These are phyloP conservation scores for Phallus indusiatus DNA, from an alignment of 768 basidiomycete genomes.

Conservation along the genomic window DNA sequence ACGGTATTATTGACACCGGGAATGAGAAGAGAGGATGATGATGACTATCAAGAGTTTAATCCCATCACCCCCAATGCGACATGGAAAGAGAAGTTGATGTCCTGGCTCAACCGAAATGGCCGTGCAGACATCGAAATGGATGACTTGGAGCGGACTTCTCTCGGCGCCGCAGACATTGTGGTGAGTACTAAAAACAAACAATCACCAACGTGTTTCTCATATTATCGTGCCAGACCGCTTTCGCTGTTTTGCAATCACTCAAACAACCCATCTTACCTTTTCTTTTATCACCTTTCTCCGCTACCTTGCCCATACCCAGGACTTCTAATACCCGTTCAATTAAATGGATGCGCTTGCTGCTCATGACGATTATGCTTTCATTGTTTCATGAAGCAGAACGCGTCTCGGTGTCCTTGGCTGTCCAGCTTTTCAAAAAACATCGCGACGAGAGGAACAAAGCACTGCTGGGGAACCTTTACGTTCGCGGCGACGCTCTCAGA, in stretches of 20 bases:
- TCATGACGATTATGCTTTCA: constrained; percentile 8
- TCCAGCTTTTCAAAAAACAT: constrained; percentile 3
- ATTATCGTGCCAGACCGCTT: constrained; percentile 10
- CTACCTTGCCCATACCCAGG: constrained; percentile 14
- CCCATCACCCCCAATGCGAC: background rate
- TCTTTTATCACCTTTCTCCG: constrained; percentile 15
- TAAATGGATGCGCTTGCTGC: constrained; percentile 9
- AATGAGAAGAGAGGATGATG: background rate
- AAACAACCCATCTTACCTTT: constrained; percentile 17
- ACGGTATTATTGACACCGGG: constrained; percentile 9
- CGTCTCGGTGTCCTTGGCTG: constrained; percentile 4
- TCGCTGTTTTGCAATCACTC: constrained; percentile 11
- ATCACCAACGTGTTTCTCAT: background rate
- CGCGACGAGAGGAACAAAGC: constrained; percentile 1
- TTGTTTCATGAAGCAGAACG: constrained; percentile 13
- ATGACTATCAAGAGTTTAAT: background rate
- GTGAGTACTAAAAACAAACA: constrained; percentile 2
- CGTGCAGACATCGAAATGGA: constrained; percentile 8
- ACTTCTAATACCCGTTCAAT: constrained; percentile 4
- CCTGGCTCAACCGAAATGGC: constrained; percentile 7
- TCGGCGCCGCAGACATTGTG: constrained; percentile 8
- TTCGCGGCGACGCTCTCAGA: background rate
- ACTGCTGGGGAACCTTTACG: constrained; percentile 4
- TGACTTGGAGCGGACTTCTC: constrained; percentile 9
- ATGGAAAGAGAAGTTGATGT: constrained; percentile 1